phyloP scores from a whole-genome alignment of 2,329 filamentous ascomycete species.

The Ilyonectria destructans region DNA sequence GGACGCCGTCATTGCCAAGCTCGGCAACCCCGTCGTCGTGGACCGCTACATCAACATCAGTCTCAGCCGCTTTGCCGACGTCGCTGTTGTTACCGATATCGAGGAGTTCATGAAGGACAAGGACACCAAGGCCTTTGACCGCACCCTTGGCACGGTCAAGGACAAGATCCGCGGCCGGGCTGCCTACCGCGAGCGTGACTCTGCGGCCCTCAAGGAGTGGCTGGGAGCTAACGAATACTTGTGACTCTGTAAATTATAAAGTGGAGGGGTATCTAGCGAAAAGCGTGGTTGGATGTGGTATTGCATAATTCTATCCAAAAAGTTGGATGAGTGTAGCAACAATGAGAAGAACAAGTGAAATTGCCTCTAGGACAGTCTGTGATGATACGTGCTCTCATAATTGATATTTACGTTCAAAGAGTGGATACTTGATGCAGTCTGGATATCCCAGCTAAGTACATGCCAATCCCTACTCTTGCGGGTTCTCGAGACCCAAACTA shows the following conservation, averaged over 20 bases:
- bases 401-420: background rate
- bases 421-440: background rate
- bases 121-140: slow-evolving; percentile 89
- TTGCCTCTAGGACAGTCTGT: background rate
- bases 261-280: background rate
- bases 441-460: background rate
- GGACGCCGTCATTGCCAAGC: slow-evolving; percentile 78
- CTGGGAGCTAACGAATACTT: slow-evolving; percentile 69
- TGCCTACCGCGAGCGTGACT: slow-evolving; percentile 85
- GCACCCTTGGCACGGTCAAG: slow-evolving; percentile 86
- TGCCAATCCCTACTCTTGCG: too few relatives aligned
- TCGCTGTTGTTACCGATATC: slow-evolving; percentile 81
- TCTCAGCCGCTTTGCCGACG: slow-evolving; percentile 84
- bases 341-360: slow-evolving; percentile 8
- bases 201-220: slow-evolving; percentile 84
- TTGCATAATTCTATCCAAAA: background rate
- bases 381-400: background rate
- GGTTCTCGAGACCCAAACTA: background rate
- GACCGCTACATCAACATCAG: slow-evolving; percentile 89
- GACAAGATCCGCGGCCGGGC: slow-evolving; percentile 90
- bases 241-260: slow-evolving; percentile 53
- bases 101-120: slow-evolving; percentile 87
- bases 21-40: slow-evolving; percentile 88
- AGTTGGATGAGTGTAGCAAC: slow-evolving; percentile 21
- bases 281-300: slow-evolving; percentile 1